Evolutionary conservation across 495 filamentous ascomycete species (phyloP).

Genomic region (Neurospora sp.): DNA sequence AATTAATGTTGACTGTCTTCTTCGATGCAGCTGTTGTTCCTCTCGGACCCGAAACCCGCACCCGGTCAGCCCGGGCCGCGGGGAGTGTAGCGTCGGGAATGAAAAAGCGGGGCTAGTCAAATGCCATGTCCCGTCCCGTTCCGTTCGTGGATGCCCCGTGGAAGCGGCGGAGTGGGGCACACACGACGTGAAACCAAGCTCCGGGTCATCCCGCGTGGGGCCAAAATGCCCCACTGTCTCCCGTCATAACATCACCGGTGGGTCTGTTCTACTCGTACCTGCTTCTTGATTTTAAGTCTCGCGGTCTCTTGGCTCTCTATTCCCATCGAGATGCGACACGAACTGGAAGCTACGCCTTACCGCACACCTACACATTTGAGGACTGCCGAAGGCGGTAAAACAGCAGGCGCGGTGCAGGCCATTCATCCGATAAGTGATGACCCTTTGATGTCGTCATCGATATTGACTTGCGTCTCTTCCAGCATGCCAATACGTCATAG

Average conservation of each 20-base stretch:
- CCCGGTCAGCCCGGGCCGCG: not conserved
- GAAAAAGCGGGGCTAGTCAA: not conserved
- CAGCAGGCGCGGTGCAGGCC: not conserved
- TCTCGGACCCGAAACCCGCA: not conserved
- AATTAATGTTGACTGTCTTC: not conserved
- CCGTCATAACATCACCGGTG: not conserved
- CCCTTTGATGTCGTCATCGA: not conserved
- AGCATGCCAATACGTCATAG: not conserved
- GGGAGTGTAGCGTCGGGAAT: not conserved
- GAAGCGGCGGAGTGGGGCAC: not conserved
- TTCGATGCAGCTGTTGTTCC: not conserved
- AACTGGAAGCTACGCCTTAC: not conserved
- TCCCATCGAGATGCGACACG: not conserved
- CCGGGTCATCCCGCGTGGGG: not conserved
- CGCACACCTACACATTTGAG: not conserved
- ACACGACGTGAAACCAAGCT: not conserved
- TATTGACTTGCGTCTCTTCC: not conserved
- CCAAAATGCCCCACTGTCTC: not conserved
- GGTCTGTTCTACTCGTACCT: not conserved
- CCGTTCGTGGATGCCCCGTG: not conserved
- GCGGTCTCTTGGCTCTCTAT: not conserved
- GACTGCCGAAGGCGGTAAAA: not conserved
- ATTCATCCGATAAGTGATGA: not conserved
- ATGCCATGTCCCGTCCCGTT: not conserved
- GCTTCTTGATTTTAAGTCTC: not conserved